These are phyloP conservation scores for Ilex paraguariensis DNA, from an alignment of 305 asterid species.

Conservation along the genomic window DNA sequence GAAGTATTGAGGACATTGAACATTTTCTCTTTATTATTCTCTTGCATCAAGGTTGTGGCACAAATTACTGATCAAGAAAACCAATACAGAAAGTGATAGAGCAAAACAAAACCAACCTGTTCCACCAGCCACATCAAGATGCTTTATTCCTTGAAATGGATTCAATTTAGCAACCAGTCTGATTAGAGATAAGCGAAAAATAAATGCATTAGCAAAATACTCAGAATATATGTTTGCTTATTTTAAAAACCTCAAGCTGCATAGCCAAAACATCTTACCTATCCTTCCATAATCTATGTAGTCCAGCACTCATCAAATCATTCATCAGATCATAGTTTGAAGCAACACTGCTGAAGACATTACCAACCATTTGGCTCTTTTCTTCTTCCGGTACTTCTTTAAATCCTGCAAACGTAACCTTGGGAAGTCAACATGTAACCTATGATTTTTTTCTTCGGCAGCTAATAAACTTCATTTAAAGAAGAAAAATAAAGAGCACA, in stretches of 20 bases:
- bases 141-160: slow-evolving; percentile 96
- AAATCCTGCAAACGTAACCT: slow-evolving; percentile 45
- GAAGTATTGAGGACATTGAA: too few species aligned
- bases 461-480: too few species aligned
- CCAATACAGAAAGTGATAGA: not conserved
- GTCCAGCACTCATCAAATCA: slow-evolving; percentile 89
- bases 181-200: slow-evolving; percentile 4
- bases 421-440: slow-evolving; percentile 5
- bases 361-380: slow-evolving; percentile 72
- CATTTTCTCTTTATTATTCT: too few species aligned
- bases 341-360: slow-evolving; percentile 81
- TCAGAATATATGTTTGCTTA: too few species aligned
- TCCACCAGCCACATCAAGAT: slow-evolving; percentile 99
- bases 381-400: slow-evolving; percentile 84
- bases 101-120: slow-evolving; percentile 45
- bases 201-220: too few species aligned
- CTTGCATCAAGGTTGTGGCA: too few species aligned
- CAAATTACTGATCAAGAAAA: not conserved
- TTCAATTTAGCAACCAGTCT: slow-evolving; percentile 82
- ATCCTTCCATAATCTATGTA: slow-evolving; percentile 92
- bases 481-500: too few species aligned
- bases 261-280: slow-evolving; percentile 31
- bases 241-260: too few species aligned
- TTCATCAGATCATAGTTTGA: slow-evolving; percentile 89
- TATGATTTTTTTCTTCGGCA: too few species aligned